Evolutionary conservation across 148 eudicot genomes (phyloP), one percentile per base, ranked within the genome.

Genomic region (Silene conica): DNA sequence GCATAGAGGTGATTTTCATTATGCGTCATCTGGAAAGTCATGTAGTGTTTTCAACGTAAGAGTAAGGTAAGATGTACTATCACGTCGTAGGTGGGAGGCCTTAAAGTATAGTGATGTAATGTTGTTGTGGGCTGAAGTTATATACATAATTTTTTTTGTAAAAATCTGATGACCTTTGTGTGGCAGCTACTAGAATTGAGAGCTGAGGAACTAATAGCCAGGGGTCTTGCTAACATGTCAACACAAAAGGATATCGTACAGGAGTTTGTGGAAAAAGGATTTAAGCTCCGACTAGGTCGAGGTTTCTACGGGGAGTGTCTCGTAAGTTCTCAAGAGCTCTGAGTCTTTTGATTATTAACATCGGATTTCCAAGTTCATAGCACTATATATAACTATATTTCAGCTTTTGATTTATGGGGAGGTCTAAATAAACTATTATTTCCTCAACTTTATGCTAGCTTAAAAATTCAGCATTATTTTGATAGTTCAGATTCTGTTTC

Each of bases 281-380:
- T 91, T 69, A 87, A 77, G 80, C 83, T 93, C 80, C 87, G 79
- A 66, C 76, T 91, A 55, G 98, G 98, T 60, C 81, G 86, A 82
- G 98, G 97, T 73, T 68, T 89, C 59, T 91, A 89, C 74, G 98
- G 98, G 73, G 95, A 93, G 75, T 93, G 98, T 80, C 83, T 91
- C 85, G 98, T 91, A 91, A 78, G 61, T 61, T 72, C 57, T 71
- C 55, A 74, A 67, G 12, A n/a, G 18, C 55, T 78, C 46, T 75
- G 28, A 16, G 5, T 15, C 63, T 63, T 67, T 43, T 45, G 41
- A 71, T 31, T 69, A 60, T 67, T 73, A 34, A 55, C 4, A 43
- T 73, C 19, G 26, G n/a, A 8, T 41, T 63, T 71, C 19, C 67
- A 34, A 14, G 8, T 58, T 56, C 69, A 31, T 23, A 20, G 11